Evolutionary conservation across 352 stramenopile genomes (phyloP).

Genomic region (Phytophthora europaea): DNA sequence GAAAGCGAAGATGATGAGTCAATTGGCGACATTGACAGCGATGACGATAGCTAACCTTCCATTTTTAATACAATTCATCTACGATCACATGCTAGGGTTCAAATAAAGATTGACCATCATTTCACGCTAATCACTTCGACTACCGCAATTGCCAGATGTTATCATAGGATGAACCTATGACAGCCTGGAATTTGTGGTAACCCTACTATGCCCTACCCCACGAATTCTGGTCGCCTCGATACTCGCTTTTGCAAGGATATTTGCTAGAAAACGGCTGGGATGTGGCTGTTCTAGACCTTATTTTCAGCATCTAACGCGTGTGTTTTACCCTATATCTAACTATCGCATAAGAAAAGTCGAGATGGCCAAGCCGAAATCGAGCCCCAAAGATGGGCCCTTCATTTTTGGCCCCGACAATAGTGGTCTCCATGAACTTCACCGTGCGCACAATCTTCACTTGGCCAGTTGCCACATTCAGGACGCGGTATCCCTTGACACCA

Average conservation of each 20-base stretch:
- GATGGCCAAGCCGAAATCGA: not conserved
- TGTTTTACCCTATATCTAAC: not conserved
- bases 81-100: not conserved
- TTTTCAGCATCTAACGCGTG: not conserved
- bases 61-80: not conserved
- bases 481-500: not conserved
- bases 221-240: not conserved
- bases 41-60: not conserved
- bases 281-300: not conserved
- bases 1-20: not conserved
- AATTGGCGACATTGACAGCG: not conserved
- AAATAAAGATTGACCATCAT: not conserved
- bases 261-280: not conserved
- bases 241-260: not conserved
- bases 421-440: too few relatives aligned
- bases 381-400: not conserved
- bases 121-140: not conserved
- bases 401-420: not conserved
- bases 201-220: not conserved
- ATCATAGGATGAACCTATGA: not conserved
- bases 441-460: not conserved
- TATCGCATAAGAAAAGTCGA: not conserved
- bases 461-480: not conserved
- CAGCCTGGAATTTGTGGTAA: not conserved
- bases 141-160: not conserved